phyloP scores from a whole-genome alignment of 1,284 basidiomycete genomes.

The Austroboletus novae-zelandiae region DNA sequence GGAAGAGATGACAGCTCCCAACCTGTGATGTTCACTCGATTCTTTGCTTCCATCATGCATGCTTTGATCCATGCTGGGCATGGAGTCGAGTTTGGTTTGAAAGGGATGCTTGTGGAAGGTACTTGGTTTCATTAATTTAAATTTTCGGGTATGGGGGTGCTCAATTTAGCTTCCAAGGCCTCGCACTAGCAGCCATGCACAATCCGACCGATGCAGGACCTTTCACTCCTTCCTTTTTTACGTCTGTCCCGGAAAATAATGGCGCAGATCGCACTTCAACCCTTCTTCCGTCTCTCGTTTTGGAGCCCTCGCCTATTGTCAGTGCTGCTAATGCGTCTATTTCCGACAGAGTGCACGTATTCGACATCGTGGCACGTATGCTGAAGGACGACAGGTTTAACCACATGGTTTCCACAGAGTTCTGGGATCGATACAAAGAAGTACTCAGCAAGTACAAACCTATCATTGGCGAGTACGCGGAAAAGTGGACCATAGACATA shows the following conservation, averaged over 20 bases:
- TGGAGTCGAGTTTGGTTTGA: slow-evolving; percentile 32
- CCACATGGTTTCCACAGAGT: not conserved
- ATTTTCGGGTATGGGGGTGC: not conserved
- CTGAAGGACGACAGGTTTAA: slow-evolving; percentile 23
- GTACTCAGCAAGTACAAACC: slow-evolving; percentile 3
- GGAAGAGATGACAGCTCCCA: slow-evolving; percentile 17
- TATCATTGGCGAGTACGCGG: slow-evolving; percentile 14
- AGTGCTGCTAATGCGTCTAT: not conserved
- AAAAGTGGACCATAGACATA: slow-evolving; percentile 26
- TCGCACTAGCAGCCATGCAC: slow-evolving; percentile 22
- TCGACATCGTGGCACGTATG: slow-evolving; percentile 27
- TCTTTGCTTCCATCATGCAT: slow-evolving; percentile 27
- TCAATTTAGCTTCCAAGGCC: slow-evolving; percentile 19
- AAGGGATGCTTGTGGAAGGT: slow-evolving; percentile 34
- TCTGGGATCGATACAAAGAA: not conserved
- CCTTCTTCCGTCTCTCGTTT: slow-evolving; percentile 6
- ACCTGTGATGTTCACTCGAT: slow-evolving; percentile 24
- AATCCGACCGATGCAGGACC: slow-evolving; percentile 10
- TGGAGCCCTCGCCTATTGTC: slow-evolving; percentile 3
- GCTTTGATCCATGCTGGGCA: slow-evolving; percentile 31
- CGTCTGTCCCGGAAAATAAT: not conserved
- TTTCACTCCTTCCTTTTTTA: slow-evolving; percentile 20
- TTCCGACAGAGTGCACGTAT: slow-evolving; percentile 20
- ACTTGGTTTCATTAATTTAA: not conserved
- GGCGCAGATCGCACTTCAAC: not conserved